Evolutionary conservation across 345 rosid genomes (phyloP).

Genomic region (Corchorus olitorius): DNA sequence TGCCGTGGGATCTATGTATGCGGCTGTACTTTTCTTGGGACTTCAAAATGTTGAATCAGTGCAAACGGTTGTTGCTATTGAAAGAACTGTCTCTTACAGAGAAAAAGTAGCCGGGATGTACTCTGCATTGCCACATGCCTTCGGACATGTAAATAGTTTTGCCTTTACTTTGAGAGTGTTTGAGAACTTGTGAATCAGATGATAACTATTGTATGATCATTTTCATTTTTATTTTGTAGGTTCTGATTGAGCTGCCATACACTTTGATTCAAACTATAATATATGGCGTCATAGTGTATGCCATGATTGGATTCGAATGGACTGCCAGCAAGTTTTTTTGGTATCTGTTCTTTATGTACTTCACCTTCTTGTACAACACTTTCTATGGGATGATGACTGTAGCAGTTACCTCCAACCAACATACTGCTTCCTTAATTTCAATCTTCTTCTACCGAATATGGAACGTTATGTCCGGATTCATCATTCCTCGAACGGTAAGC

Average conservation of each 20-base stretch:
- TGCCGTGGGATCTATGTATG: constrained; percentile 59
- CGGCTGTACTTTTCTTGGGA: constrained; percentile 42
- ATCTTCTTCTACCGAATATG: constrained; percentile 48
- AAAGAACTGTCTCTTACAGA: constrained; percentile 68
- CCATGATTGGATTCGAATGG: constrained; percentile 66
- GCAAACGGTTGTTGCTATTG: constrained; percentile 65
- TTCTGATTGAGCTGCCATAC: constrained; percentile 59
- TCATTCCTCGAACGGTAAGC: constrained; percentile 52
- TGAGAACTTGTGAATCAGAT: too few relatives aligned
- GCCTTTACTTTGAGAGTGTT: background rate
- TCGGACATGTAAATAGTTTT: constrained; percentile 47
- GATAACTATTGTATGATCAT: background rate
- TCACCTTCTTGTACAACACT: constrained; percentile 57
- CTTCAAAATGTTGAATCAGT: constrained; percentile 51
- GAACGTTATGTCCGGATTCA: constrained; percentile 66
- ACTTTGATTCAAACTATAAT: constrained; percentile 40
- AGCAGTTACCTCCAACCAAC: constrained; percentile 58
- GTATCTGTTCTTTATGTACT: constrained; percentile 63
- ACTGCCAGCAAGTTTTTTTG: constrained; percentile 50
- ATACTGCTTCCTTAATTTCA: constrained; percentile 48
- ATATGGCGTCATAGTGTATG: constrained; percentile 4
- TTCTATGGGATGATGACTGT: constrained; percentile 68
- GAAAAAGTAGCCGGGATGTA: constrained; percentile 77
- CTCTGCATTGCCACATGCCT: constrained; percentile 69
- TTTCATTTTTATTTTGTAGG: constrained; percentile 23